These are phyloP conservation scores for Ascochyta fabae DNA, from an alignment of 2,329 filamentous ascomycete genomes.

Conservation along the genomic window DNA sequence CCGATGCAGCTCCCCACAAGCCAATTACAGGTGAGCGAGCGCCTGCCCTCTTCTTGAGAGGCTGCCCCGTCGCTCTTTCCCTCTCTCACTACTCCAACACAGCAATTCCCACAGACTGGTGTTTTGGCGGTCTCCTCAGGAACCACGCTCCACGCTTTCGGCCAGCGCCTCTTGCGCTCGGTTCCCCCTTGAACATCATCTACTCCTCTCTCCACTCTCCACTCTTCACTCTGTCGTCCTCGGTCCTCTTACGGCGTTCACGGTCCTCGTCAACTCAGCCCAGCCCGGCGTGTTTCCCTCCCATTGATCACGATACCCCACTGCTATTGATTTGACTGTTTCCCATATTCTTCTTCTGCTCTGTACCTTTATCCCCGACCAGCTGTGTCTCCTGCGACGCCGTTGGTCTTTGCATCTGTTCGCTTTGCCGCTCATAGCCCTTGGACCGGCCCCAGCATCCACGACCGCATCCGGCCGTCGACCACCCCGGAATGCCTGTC, in stretches of 20 bases:
- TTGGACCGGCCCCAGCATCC: conserved; percentile 27
- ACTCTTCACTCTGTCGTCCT: conserved; percentile 31
- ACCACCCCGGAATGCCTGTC: conserved; percentile 45
- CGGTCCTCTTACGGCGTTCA: conserved; percentile 48
- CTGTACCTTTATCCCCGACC: conserved; percentile 30
- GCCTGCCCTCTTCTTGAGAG: conserved; percentile 31
- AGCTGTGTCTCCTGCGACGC: conserved; percentile 23
- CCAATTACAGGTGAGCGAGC: conserved; percentile 30
- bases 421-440: conserved; percentile 20
- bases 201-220: conserved; percentile 39
- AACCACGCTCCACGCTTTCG: conserved; percentile 47
- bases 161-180: conserved; percentile 52
- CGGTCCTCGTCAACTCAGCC: conserved; percentile 38
- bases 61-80: conserved; percentile 33
- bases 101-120: conserved; percentile 33
- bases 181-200: conserved; percentile 37
- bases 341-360: conserved; percentile 22
- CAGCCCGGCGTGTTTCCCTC: conserved; percentile 30
- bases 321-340: conserved; percentile 35
- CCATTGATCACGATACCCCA: conserved; percentile 46
- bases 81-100: conserved; percentile 37
- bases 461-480: conserved; percentile 46
- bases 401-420: conserved; percentile 22
- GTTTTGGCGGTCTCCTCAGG: conserved; percentile 47
- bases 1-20: conserved; percentile 8